Evolutionary conservation across 2,329 filamentous ascomycete genomes (phyloP).

Genomic region (Trichoderma koningii): DNA sequence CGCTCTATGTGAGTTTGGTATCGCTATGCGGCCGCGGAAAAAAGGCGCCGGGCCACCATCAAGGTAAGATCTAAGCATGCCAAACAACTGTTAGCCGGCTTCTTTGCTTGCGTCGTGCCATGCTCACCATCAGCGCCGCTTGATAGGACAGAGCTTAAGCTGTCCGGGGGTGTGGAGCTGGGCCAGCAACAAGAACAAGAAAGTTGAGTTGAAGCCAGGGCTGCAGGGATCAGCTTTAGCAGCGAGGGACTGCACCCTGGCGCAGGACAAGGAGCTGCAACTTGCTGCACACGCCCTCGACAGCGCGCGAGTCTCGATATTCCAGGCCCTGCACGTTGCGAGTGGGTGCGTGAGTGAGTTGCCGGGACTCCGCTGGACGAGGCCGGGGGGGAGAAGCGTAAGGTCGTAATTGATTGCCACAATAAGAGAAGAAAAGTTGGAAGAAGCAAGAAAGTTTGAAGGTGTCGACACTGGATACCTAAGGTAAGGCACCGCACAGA

Average conservation of each 20-base stretch:
- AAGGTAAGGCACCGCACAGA: background rate
- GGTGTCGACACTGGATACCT: background rate
- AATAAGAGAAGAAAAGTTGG: background rate
- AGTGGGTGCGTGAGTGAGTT: background rate
- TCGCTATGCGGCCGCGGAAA: conserved; percentile 8
- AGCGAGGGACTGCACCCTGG: conserved; percentile 10
- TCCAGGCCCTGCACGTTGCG: conserved; percentile 9
- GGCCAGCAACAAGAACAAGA: conserved; percentile 6
- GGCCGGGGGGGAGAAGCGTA: background rate
- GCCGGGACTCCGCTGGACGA: conserved; percentile 7
- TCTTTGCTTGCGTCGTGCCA: background rate
- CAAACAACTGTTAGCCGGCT: conserved; percentile 7
- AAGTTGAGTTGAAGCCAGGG: background rate
- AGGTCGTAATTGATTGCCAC: background rate
- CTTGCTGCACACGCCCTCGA: conserved; percentile 13
- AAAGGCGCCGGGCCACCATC: background rate
- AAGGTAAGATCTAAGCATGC: conserved; percentile 24
- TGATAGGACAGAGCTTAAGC: conserved; percentile 16
- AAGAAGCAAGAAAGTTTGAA: background rate
- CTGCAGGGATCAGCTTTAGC: conserved; percentile 11
- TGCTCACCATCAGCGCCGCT: background rate
- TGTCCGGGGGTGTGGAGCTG: conserved; percentile 10
- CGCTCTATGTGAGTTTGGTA: background rate
- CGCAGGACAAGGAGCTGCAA: background rate
- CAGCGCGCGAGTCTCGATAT: background rate